phyloP scores from a whole-genome alignment of 306 rosid genomes.

The Datisca glomerata region DNA sequence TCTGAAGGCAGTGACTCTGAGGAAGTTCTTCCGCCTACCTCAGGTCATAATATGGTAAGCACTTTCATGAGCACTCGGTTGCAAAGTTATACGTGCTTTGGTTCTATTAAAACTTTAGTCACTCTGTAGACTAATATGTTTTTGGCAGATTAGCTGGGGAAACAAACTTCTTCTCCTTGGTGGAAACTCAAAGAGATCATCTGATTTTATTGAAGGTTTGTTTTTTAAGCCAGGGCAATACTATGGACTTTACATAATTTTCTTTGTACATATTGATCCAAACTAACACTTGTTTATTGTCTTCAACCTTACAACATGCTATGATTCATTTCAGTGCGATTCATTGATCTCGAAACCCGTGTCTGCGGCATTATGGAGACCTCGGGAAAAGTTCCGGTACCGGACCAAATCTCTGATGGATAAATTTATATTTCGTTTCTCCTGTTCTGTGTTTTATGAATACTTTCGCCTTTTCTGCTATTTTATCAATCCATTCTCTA shows the following conservation, averaged over 20 bases:
- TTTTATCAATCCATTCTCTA: too few species aligned
- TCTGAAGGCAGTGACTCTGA: slow-evolving; percentile 23
- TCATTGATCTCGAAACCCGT: slow-evolving; percentile 53
- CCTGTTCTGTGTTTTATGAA: slow-evolving; percentile 9
- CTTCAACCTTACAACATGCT: slow-evolving; percentile 19
- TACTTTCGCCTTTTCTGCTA: too few species aligned
- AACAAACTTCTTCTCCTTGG: slow-evolving; percentile 73
- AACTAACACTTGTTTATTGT: slow-evolving; percentile 2
- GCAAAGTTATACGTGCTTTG: slow-evolving; percentile 1
- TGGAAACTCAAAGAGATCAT: slow-evolving; percentile 52
- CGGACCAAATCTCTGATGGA: slow-evolving; percentile 8
- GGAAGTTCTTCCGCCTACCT: slow-evolving; percentile 51
- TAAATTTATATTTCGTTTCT: slow-evolving; percentile 13
- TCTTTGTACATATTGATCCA: slow-evolving; percentile 4
- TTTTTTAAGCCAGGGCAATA: slow-evolving; percentile 6
- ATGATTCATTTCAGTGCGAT: slow-evolving; percentile 55
- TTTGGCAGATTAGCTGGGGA: slow-evolving; percentile 73
- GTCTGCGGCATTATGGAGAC: slow-evolving; percentile 56
- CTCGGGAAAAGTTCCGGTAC: slow-evolving; percentile 86
- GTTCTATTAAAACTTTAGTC: background rate
- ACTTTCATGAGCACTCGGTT: background rate
- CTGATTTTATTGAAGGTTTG: slow-evolving; percentile 56
- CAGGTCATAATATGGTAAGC: slow-evolving; percentile 74
- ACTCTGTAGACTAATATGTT: slow-evolving; percentile 10
- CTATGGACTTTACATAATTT: background rate